phyloP scores from a whole-genome alignment of 2,329 filamentous ascomycete species.

The Hymenotorrendiella dingleyae region DNA sequence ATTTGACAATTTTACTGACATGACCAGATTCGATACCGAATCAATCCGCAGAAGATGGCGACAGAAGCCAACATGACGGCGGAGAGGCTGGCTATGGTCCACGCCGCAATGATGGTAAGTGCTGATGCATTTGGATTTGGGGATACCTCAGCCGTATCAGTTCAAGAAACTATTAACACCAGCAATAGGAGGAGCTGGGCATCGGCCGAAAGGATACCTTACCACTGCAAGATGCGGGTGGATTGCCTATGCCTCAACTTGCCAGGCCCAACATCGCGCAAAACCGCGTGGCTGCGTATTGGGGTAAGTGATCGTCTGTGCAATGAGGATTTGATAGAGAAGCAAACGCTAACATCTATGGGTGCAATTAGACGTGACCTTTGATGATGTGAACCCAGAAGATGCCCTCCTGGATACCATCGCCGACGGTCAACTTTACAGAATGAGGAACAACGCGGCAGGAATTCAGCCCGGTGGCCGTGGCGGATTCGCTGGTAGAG shows the following conservation, averaged over 20 bases:
- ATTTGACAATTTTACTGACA: too few relatives aligned
- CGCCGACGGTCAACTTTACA: constrained; percentile 25
- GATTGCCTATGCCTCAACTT: background rate
- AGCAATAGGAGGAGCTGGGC: constrained; percentile 26
- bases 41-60: background rate
- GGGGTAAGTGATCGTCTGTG: constrained; percentile 16
- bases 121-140: background rate
- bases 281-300: constrained; percentile 9
- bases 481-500: background rate
- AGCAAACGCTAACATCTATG: background rate
- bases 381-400: constrained; percentile 20
- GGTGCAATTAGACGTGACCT: constrained; percentile 14
- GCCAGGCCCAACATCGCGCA: background rate
- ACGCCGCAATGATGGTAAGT: constrained; percentile 26
- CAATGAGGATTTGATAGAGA: background rate
- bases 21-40: background rate
- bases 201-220: constrained; percentile 22
- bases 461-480: background rate
- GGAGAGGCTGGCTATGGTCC: constrained; percentile 5
- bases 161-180: background rate
- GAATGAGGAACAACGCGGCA: constrained; percentile 15
- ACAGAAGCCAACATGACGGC: background rate
- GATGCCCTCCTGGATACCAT: constrained; percentile 21
- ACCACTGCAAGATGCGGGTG: constrained; percentile 1
- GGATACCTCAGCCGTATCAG: background rate